Conservation (phyloP, 2,329 filamentous ascomycete species). For the Coleophoma cylindrospora region DNA sequence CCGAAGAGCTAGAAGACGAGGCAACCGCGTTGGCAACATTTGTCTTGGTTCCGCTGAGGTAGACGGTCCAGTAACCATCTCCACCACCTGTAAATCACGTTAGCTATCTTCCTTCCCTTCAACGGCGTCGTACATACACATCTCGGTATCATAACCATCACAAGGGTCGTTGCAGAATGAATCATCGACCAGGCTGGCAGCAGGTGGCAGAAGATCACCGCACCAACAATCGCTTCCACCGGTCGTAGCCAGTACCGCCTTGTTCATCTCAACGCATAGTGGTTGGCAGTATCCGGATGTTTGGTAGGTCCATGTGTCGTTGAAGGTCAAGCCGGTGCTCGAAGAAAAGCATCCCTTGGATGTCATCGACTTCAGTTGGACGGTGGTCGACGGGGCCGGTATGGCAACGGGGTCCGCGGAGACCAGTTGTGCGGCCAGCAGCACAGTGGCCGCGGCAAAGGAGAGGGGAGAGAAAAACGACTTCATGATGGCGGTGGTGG, state of each 20-base stretch:
- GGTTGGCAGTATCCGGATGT: slow-evolving; percentile 20
- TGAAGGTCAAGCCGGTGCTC: slow-evolving; percentile 16
- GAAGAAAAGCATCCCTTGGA: slow-evolving; percentile 22
- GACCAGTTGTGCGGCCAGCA: slow-evolving; percentile 11
- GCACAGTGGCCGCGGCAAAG: slow-evolving; percentile 9
- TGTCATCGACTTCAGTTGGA: slow-evolving; percentile 5
- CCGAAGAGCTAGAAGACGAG: slow-evolving; percentile 5
- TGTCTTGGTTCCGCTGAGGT: slow-evolving; percentile 16
- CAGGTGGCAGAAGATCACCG: slow-evolving; percentile 20
- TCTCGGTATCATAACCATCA: slow-evolving; percentile 19
- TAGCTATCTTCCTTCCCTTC: slow-evolving; percentile 6
- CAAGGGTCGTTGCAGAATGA: slow-evolving; percentile 18
- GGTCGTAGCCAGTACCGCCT: slow-evolving; percentile 18
- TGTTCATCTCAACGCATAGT: slow-evolving; percentile 11
- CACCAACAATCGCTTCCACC: slow-evolving; percentile 23
- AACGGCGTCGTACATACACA: slow-evolving; percentile 13
- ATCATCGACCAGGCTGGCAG: slow-evolving; percentile 10
- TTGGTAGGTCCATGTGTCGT: slow-evolving; percentile 19
- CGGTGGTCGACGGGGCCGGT: neutral
- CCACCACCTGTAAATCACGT: slow-evolving; percentile 20
- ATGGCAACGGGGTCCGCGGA: slow-evolving; percentile 7
- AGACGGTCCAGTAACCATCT: slow-evolving; percentile 17
- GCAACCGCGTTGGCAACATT: slow-evolving; percentile 11
- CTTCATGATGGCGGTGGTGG: slow-evolving; percentile 18
- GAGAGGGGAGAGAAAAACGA: slow-evolving; percentile 6